phyloP scores from a whole-genome alignment of 2,329 filamentous ascomycete genomes.

The Blumeriella jaapii region DNA sequence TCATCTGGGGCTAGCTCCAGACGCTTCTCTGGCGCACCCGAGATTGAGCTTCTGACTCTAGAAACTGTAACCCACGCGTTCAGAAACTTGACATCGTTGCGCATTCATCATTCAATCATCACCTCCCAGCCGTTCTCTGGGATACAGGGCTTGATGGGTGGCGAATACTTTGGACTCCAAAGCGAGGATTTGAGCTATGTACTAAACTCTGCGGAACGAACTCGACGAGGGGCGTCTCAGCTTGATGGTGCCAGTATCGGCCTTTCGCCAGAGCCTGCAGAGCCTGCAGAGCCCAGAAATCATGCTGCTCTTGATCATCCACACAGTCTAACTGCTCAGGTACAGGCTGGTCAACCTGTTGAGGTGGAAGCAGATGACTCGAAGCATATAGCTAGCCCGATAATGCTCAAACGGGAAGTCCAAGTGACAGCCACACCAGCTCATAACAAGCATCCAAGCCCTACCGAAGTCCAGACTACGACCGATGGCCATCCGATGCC shows the following conservation, averaged over 20 bases:
- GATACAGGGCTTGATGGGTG: constrained; percentile 2
- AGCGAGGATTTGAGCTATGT: constrained; percentile 13
- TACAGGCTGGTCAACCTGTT: constrained; percentile 3
- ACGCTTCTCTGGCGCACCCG: constrained; percentile 6
- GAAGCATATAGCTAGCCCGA: too few relatives aligned
- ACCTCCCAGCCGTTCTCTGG: constrained; percentile 14
- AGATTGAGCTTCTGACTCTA: constrained; percentile 9
- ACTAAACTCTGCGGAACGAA: constrained; percentile 11
- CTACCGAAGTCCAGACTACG: too few relatives aligned
- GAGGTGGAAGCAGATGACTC: too few relatives aligned
- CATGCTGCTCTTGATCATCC: constrained; percentile 8
- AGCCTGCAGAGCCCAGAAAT: not conserved
- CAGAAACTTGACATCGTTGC: constrained; percentile 12
- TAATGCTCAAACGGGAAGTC: too few relatives aligned
- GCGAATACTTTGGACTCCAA: constrained; percentile 13
- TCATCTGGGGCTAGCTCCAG: constrained; percentile 4
- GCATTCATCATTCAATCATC: constrained; percentile 15
- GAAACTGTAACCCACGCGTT: constrained; percentile 11
- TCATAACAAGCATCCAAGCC: too few relatives aligned
- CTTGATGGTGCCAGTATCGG: constrained; percentile 11
- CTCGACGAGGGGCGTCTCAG: constrained; percentile 7
- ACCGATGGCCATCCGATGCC: too few relatives aligned
- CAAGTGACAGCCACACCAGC: too few relatives aligned
- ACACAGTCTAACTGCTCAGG: constrained; percentile 9
- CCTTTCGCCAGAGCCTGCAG: constrained; percentile 1